These are phyloP conservation scores for Mycosarcoma maydis DNA, from an alignment of 1,284 basidiomycete genomes.

Conservation along the genomic window DNA sequence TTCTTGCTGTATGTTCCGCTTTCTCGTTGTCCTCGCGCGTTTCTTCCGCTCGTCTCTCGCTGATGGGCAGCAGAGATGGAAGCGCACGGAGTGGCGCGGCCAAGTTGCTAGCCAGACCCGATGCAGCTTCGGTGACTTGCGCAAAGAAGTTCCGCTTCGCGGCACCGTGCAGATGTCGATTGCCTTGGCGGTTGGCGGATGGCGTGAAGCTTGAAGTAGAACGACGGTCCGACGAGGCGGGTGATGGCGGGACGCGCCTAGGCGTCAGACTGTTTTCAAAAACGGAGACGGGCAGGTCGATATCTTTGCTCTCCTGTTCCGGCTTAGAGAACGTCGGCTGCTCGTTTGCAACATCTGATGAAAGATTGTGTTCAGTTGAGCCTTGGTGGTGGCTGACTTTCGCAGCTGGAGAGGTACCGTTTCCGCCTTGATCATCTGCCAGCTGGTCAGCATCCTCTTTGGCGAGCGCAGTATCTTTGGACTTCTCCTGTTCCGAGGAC, in stretches of 20 bases:
- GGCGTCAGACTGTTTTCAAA: slow-evolving; percentile 3
- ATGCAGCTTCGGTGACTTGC: slow-evolving; percentile 29
- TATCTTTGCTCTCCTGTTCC: not conserved
- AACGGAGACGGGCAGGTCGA: not conserved
- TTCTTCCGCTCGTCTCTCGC: slow-evolving; percentile 26
- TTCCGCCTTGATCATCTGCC: not conserved
- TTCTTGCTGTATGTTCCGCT: not conserved
- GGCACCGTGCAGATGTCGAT: slow-evolving; percentile 40
- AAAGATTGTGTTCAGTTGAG: too few species aligned
- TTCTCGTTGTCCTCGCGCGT: slow-evolving; percentile 1
- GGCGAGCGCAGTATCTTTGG: not conserved
- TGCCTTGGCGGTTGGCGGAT: slow-evolving; percentile 36
- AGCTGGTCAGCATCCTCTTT: not conserved
- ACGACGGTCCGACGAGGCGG: slow-evolving; percentile 39
- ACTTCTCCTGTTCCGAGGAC: not conserved
- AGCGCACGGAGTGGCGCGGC: slow-evolving; percentile 28
- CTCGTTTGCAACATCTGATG: too few species aligned
- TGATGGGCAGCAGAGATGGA: slow-evolving; percentile 32
- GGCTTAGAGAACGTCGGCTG: too few species aligned
- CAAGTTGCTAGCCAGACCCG: slow-evolving; percentile 32
- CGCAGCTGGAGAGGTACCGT: too few species aligned
- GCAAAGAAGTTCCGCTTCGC: slow-evolving; percentile 28
- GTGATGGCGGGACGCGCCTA: slow-evolving; percentile 33
- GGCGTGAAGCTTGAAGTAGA: slow-evolving; percentile 41
- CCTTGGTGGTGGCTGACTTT: too few species aligned